Percentiles rank a stretch among this genome's conserved stretches.
Conservation (phyloP, 164 flowering plant genomes). For the Annona squamosa region DNA sequence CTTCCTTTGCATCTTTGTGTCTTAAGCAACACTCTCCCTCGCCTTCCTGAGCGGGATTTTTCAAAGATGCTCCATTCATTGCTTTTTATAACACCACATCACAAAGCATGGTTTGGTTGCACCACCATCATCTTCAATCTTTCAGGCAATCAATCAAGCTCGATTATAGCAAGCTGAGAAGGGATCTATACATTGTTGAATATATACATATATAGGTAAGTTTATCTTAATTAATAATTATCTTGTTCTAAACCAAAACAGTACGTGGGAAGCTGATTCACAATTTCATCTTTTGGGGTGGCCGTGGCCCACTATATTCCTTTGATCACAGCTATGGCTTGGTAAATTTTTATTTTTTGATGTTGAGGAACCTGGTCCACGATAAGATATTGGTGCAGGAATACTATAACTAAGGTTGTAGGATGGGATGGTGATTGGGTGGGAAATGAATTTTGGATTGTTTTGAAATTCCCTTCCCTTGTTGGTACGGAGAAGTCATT, state of each 20-base stretch:
- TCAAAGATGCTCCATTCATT: not conserved
- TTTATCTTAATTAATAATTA: too few species aligned
- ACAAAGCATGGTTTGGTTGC: constrained; percentile 2
- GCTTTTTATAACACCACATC: not conserved
- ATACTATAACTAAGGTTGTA: too few species aligned
- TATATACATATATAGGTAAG: not conserved
- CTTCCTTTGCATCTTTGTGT: constrained; percentile 14
- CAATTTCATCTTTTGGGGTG: too few species aligned
- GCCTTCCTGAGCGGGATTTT: constrained; percentile 6
- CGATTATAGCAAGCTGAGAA: not conserved
- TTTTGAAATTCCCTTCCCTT: not conserved
- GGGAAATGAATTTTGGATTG: not conserved
- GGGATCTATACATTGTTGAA: not conserved
- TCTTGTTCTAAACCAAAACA: too few species aligned
- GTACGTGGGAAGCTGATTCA: too few species aligned
- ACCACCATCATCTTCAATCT: not conserved
- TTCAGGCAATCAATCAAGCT: not conserved
- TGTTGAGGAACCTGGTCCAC: too few species aligned
- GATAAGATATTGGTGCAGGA: too few species aligned
- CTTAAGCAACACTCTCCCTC: constrained; percentile 6
- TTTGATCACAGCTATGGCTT: too few species aligned
- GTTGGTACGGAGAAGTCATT: not conserved
- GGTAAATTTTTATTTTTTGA: too few species aligned
- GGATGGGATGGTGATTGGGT: too few species aligned
- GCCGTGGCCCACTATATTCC: too few species aligned